Evolutionary conservation across 345 rosid genomes (phyloP), one percentile per base, ranked within the genome.

Genomic region (Acer saccharum): DNA sequence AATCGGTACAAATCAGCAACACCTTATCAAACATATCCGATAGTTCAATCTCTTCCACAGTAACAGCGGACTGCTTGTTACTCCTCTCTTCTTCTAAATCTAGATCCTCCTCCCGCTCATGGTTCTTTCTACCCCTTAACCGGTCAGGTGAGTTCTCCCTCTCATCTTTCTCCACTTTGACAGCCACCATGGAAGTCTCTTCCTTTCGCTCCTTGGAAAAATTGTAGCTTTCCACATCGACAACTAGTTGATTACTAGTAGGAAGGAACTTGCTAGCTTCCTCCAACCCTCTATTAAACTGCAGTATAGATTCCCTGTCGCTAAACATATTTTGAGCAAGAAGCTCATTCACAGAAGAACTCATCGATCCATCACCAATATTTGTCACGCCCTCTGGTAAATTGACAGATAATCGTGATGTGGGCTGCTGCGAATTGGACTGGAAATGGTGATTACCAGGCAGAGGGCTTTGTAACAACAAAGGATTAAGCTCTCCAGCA

Each of bases 241-340:
- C 77, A 29, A 81, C 69, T 71, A 91, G 81, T 58, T 89, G 84
- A 79, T 77, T 81, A 72, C 80, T 78, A 70, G 81, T 81, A n/a
- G 95, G 98, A 85, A 95, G 92, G 74, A 95, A 92, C 89, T 88
- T 93, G 60, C 90, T 88, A 74, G 98, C 98, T 87, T 93, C 98
- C 79, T 91, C 96, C 67, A 93, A 1, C 12, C 98, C 98, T 84
- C 75, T 94, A 72, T 84, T 87, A 77, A 89, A 93, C 77, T 87
- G 98, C 84, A 88, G 60, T 25, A 87, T 69, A n/a, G 92, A 90
- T 7, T 93, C 90, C 6, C 65, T 48, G 46, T 89, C 81, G 63
- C 83, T 88, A 76, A 91, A 89, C 76, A 90, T 88, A 76, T 84
- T 88, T 79, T 79, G 86, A 76, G 78, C 88, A 75, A 88, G 80